Base-by-base conservation (phyloP, 768 basidiomycete species). In the Phylloporus rhodoxanthus region DNA sequence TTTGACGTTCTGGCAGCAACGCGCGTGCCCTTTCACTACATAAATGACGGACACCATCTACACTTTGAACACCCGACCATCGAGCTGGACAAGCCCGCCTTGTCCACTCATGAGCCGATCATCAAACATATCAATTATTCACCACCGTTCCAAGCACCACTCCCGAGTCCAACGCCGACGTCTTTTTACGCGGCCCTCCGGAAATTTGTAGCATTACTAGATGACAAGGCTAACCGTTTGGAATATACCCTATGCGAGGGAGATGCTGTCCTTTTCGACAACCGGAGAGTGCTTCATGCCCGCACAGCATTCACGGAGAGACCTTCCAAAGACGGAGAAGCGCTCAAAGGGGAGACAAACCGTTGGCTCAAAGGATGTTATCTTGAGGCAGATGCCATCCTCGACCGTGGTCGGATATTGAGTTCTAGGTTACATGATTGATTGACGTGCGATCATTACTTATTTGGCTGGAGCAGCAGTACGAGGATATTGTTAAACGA, bases 301-400 rank as follows among this genome's bases (percentile, higher is more conserved):
- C 72, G 95, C 20, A 87, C 84, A 1, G 84, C 82, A 11, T 98
- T 97, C 61, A 47, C 59, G n/a, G 71, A 76, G 30, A 51, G 42
- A 40, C 20, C 51, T 23, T 60, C 57, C 45, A 67, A 62, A 14
- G 71, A 60, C 5, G 51, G 51, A 25, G 67, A 61, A 10, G 65
- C 55, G 29, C 65, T 58, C 15, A 73, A 77, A 23, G 79, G 76
- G 29, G 78, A 78, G 48, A 68, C 78, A 17, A 82, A 76, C 57
- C 70, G 94, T 45, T 96, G 94, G 94, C 69, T 97, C 47, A 96
- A 96, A 68, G 94, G 95, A 20, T 89, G 77, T 64, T 95, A 78
- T 72, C 62, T 88, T 2, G 85, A 87, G 60, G 81, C 77, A 3
- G 86, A 88, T 57, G 66, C 75, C 8, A 59, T 87, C 47, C 63